Conservation (phyloP, 2,329 filamentous ascomycete species). For the Clonostachys byssicola region DNA sequence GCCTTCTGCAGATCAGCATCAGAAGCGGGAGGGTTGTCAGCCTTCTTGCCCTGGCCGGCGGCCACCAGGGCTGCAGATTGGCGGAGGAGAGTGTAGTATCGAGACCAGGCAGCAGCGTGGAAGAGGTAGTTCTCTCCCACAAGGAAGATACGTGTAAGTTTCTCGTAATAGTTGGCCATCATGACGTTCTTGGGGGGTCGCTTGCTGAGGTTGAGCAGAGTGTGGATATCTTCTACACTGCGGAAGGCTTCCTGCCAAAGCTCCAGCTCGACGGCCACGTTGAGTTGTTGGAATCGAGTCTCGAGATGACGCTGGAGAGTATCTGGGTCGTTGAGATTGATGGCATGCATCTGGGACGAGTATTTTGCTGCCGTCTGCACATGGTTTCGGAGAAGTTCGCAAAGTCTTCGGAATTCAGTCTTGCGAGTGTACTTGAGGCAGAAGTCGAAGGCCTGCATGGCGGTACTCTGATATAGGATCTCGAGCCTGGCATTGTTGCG, state of each 20-base stretch:
- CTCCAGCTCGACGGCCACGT: slow-evolving; percentile 96
- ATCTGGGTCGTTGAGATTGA: slow-evolving; percentile 96
- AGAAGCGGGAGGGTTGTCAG: slow-evolving; percentile 85
- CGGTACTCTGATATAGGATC: slow-evolving; percentile 96
- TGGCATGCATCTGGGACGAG: slow-evolving; percentile 97
- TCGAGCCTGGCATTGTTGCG: slow-evolving; percentile 98
- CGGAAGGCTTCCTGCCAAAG: slow-evolving; percentile 99
- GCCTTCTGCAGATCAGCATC: slow-evolving; percentile 91
- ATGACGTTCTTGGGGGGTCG: slow-evolving; percentile 97
- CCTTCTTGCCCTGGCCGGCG: slow-evolving; percentile 82
- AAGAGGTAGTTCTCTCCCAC: slow-evolving; percentile 99
- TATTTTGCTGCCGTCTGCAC: slow-evolving; percentile 99
- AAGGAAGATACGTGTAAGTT: slow-evolving; percentile 96
- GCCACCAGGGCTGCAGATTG: slow-evolving; percentile 82
- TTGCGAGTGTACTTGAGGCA: slow-evolving; percentile 97
- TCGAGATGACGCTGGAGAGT: slow-evolving; percentile 96
- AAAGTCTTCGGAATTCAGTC: slow-evolving; percentile 98
- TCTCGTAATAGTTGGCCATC: slow-evolving; percentile 99
- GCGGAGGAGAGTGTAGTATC: slow-evolving; percentile 94
- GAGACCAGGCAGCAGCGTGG: slow-evolving; percentile 95
- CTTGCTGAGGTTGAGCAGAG: slow-evolving; percentile 94
- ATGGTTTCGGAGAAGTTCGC: slow-evolving; percentile 96
- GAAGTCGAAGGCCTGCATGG: slow-evolving; percentile 97
- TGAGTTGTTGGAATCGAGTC: slow-evolving; percentile 96
- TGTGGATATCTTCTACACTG: slow-evolving; percentile 98